These are phyloP conservation scores for Rhynchospora pubera DNA, from an alignment of 176 grass and related monocot species.

Conservation along the genomic window DNA sequence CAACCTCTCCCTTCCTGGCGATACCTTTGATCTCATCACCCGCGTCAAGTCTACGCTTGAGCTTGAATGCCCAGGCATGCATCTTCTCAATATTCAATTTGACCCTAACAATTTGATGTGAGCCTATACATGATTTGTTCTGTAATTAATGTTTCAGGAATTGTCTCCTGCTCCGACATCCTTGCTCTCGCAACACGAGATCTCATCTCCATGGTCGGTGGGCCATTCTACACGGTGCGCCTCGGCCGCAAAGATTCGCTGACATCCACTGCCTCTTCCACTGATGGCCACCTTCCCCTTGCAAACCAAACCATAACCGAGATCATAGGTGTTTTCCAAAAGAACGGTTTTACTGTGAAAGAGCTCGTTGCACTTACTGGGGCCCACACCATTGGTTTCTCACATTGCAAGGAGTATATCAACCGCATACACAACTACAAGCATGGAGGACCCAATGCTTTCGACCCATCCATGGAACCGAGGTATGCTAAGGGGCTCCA, in stretches of 20 bases:
- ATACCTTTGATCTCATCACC: constrained; percentile 66
- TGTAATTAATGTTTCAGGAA: not conserved
- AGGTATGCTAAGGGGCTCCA: constrained; percentile 21
- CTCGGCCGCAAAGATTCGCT: constrained; percentile 72
- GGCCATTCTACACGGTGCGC: constrained; percentile 46
- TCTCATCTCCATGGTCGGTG: constrained; percentile 67
- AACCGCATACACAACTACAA: constrained; percentile 29
- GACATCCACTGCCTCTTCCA: constrained; percentile 32
- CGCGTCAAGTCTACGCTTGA: constrained; percentile 68
- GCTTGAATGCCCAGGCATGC: constrained; percentile 64
- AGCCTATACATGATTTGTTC: not conserved
- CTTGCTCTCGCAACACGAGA: constrained; percentile 51
- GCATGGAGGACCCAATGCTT: constrained; percentile 13
- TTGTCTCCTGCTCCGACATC: constrained; percentile 90
- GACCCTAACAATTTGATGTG: not conserved
- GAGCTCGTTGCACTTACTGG: constrained; percentile 25
- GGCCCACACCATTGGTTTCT: constrained; percentile 32
- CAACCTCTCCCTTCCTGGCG: constrained; percentile 72
- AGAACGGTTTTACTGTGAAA: constrained; percentile 21
- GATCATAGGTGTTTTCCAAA: constrained; percentile 13
- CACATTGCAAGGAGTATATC: constrained; percentile 25
- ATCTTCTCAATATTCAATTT: not conserved
- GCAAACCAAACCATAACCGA: constrained; percentile 11
- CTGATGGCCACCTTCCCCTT: constrained; percentile 27
- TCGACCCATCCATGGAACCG: constrained; percentile 27